Conservation (phyloP, 1,284 basidiomycete genomes). For the Cryptococcus sp. region DNA sequence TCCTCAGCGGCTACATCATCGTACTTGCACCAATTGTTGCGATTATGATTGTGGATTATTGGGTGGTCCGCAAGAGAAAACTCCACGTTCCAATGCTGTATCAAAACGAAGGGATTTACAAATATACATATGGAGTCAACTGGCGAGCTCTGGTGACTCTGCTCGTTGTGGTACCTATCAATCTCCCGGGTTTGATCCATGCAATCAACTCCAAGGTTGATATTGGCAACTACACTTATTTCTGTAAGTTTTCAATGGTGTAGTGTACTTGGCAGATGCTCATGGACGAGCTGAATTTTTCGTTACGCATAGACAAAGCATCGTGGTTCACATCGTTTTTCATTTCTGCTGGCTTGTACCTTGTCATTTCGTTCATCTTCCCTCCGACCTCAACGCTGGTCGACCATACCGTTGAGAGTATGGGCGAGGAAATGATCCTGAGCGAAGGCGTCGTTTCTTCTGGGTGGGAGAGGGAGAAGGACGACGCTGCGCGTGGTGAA, state of each 20-base stretch:
- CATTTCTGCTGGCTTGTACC: slow-evolving; percentile 34
- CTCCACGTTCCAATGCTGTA: slow-evolving; percentile 49
- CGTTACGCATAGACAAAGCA: slow-evolving; percentile 25
- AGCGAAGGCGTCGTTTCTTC: slow-evolving; percentile 5
- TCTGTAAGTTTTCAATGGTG: slow-evolving; percentile 27
- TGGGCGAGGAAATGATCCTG: slow-evolving; percentile 29
- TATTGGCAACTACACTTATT: slow-evolving; percentile 45
- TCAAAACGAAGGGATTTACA: slow-evolving; percentile 50
- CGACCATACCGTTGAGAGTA: slow-evolving; percentile 35
- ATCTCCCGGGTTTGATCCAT: slow-evolving; percentile 44
- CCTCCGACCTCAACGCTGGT: slow-evolving; percentile 36
- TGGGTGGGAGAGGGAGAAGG: slow-evolving; percentile 21
- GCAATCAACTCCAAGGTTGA: slow-evolving; percentile 39
- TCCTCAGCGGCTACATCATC: slow-evolving; percentile 49
- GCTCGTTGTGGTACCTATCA: slow-evolving; percentile 41
- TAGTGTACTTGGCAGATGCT: background rate
- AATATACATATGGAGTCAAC: slow-evolving; percentile 42
- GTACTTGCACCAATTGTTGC: slow-evolving; percentile 46
- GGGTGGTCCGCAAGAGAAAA: slow-evolving; percentile 33
- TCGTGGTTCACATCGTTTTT: slow-evolving; percentile 45
- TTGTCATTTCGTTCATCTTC: slow-evolving; percentile 28
- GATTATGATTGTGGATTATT: slow-evolving; percentile 50
- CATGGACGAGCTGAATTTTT: background rate
- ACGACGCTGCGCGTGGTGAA: slow-evolving; percentile 5
- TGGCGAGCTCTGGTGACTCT: slow-evolving; percentile 45